Evolutionary conservation across 352 stramenopile genomes (phyloP), one percentile per base, ranked within the genome.

Genomic region (Phytopythium montanum): DNA sequence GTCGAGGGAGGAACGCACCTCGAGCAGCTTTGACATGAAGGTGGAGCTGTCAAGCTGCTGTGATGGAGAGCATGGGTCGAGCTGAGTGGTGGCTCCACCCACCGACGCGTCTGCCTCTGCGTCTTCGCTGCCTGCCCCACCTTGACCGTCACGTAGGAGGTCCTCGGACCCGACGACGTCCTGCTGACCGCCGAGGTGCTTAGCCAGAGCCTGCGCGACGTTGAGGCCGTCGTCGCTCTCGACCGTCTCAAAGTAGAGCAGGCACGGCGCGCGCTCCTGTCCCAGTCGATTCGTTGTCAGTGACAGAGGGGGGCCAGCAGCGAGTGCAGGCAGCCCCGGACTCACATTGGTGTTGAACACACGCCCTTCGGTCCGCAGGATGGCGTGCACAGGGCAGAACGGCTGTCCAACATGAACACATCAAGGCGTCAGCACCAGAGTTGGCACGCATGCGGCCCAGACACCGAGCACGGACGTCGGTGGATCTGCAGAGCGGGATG

Each of bases 341-440:
- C 71, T 23, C 72, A 88, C 79, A 25, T 89, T 76, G n/a, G 85
- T 94, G 57, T 67, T 91, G 69, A 94, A 94, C 39, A 92, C 82
- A 10, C 76, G 80, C 16, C 82, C 85, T 75, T 94, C 85, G 8
- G 68, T 69, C 8, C 64, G 70, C 58, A 84, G 83, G 12, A 91
- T 66, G 7, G 79, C 73, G 10, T 72, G 60, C 18, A 94, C 76
- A 29, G 76, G 82, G 60, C 78, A 87, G 59, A 85, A 94, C 0
- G 69, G 62, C 79, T 90, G 48, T 23, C 28, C 39, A 44, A 33
- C 23, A 28, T 7, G 18, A 63, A 18, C 9, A 25, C 51, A 19
- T 5, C 13, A 54, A 44, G 21, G 31, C 9, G 9, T 8, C 39
- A 54, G 23, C 19, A 39, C 38, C 10, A 26, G 18, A 51, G 6